phyloP scores from a whole-genome alignment of 306 rosid species.

The Begonia fuchsioides region DNA sequence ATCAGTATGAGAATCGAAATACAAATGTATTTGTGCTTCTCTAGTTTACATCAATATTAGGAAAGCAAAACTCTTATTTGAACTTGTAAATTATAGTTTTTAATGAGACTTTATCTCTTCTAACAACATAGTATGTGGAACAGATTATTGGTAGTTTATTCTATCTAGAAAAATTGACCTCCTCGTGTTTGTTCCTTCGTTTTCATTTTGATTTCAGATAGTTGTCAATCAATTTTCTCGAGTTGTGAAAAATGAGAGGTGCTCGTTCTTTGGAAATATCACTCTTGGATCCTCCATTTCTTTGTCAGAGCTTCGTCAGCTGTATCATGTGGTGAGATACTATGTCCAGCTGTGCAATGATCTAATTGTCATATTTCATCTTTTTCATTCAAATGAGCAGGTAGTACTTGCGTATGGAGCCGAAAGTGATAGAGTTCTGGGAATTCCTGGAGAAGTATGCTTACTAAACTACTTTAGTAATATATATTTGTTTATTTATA shows the following conservation, averaged over 20 bases:
- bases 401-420: slow-evolving; percentile 93
- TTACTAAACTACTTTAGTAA: slow-evolving; percentile 3
- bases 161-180: too few species aligned
- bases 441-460: slow-evolving; percentile 80
- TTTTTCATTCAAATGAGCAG: slow-evolving; percentile 29
- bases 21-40: too few species aligned
- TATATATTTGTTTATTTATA: not conserved
- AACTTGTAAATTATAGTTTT: too few species aligned
- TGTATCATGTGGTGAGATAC: slow-evolving; percentile 67
- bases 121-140: too few species aligned
- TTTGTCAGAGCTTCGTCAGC: slow-evolving; percentile 49
- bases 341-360: slow-evolving; percentile 11
- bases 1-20: too few species aligned
- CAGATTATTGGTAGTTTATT: too few species aligned
- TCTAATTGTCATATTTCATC: slow-evolving; percentile 1
- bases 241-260: slow-evolving; percentile 46
- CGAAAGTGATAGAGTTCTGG: slow-evolving; percentile 80
- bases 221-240: slow-evolving; percentile 71
- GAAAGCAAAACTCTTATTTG: too few species aligned
- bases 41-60: too few species aligned
- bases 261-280: slow-evolving; percentile 67
- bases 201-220: slow-evolving; percentile 34
- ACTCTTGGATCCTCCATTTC: slow-evolving; percentile 54
- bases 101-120: too few species aligned
- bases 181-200: not conserved